phyloP scores from a whole-genome alignment of 805 yeast species.

The Candida ortonii region DNA sequence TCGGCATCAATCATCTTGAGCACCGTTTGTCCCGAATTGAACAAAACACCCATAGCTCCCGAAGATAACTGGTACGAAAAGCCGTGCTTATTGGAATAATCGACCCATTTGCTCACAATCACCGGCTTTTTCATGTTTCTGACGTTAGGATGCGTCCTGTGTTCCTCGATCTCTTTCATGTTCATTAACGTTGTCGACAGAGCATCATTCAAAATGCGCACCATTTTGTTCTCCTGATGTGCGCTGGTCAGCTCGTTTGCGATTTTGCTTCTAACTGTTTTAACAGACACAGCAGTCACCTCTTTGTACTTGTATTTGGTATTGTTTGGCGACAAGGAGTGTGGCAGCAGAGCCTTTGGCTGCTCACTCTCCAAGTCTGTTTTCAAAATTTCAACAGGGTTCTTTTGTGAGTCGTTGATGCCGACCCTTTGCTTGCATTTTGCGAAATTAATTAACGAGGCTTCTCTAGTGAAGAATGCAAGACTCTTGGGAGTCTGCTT shows the following conservation, averaged over 20 bases:
- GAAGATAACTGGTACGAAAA: conserved; percentile 89
- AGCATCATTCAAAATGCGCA: conserved; percentile 26
- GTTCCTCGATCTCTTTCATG: conserved; percentile 28
- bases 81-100: conserved; percentile 93
- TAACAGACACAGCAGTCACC: conserved; percentile 35
- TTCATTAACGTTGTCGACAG: conserved; percentile 28
- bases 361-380: conserved; percentile 68
- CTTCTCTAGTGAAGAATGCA: conserved; percentile 51
- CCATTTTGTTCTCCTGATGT: conserved; percentile 29
- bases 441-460: conserved; percentile 65
- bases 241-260: conserved; percentile 29
- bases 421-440: conserved; percentile 65
- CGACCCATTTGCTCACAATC: conserved; percentile 94
- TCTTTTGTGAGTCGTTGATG: conserved; percentile 42
- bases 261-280: conserved; percentile 27
- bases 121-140: conserved; percentile 49
- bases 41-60: conserved; percentile 86
- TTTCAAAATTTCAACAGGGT: conserved; percentile 67
- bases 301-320: conserved; percentile 85
- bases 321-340: conserved; percentile 88
- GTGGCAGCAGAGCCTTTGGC: conserved; percentile 72
- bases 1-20: conserved; percentile 64
- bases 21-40: conserved; percentile 81
- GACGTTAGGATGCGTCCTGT: conserved; percentile 12
- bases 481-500: conserved; percentile 59